Base-by-base conservation (phyloP, 352 stramenopile species). In the Phytophthora meadii region DNA sequence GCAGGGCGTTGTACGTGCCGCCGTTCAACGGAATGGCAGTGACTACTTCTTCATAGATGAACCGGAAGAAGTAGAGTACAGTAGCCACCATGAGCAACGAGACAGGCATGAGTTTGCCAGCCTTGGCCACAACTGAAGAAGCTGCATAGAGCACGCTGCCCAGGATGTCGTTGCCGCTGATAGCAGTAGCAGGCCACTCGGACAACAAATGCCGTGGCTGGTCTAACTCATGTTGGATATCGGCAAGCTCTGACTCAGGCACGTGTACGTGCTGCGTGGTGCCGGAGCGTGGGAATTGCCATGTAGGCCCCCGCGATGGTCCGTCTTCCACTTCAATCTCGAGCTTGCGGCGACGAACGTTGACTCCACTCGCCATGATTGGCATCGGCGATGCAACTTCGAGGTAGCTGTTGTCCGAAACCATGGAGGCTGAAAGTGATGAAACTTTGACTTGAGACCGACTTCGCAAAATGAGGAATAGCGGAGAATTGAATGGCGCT, bases 151-250 rank as follows among this genome's bases (percentile, higher is more conserved):
- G 77, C 45, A 84, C 89, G 36, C 83, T 95, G 24, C 77, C 87
- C 11, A 96, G 65, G 68, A 97, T 95, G 55, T 97, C 90, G 70
- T 97, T 97, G 19, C 90, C 89, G 41, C 79, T 94, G 70, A 97
- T 97, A 5, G 87, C 76, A 6, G 90, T 97, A 4, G 89, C 82
- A 14, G 78, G 68, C 73, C 86, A 92, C 71, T 96, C 72, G 11
- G 73, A 63, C 27, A 96, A 55, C 54, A 70, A 49, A 15, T 72
- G 48, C 14, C 58, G 55, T 9, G 55, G 64, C 14, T 50, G 45
- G 4, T 76, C 40, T 22, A 81, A 54, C 32, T 73, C 17, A 9
- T 67, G 10, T 15, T 71, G 64, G 30, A 82, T 73, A 19, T 56
- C 64, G 1, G 54, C 57, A 22, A 87, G 57, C 11, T 82, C 65